Evolutionary conservation across 2,329 filamentous ascomycete species (phyloP), one percentile per base, ranked within the genome.

Genomic region (Trichophyton verrucosum): DNA sequence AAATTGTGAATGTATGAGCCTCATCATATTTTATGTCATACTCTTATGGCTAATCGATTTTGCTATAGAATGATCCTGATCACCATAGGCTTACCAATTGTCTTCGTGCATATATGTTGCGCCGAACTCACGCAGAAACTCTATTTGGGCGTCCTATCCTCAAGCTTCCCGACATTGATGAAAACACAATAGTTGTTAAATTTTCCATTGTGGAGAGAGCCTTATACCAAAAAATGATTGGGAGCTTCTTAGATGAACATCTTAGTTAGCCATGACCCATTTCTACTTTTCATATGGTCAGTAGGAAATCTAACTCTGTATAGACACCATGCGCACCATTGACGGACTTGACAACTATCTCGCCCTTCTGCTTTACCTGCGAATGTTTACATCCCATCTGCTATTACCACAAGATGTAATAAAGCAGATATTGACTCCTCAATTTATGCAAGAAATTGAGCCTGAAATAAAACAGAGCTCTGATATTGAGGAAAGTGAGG

Each of bases 101-200:
- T 3, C 63, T 75, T 2, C 64, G 67, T 56, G 62, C 66, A 3
- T 77, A 81, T 59, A 81, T 85, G 77, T 75, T 82, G 15, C 74
- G 82, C 3, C 75, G 81, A 4, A 84, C 81, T 0, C 81, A 84
- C 68, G 69, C 70, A 1, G 80, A 82, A 60, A 76, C 69, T 0
- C 72, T 85, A 15, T 81, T 85, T 62, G 74, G 77, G 1, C 71
- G 75, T 0, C 79, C 81, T 0, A 78, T 86, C 1, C 67, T 85
- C 15, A 78, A 76, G 7, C 72, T 86, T 0, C 83, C 82, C 0
- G 69, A 71, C 13, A 77, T 82, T 0, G 71, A 71, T 6, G 73
- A 80, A 58, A 67, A 66, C 1, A 76, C 76, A 0, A 65, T 76
- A 3, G 69, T 67, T 63, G 70, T 82, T 0, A 65, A 79, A 0